These are phyloP conservation scores for Leishmania martiniquensis DNA, from an alignment of 208 protist genomes.

Conservation along the genomic window DNA sequence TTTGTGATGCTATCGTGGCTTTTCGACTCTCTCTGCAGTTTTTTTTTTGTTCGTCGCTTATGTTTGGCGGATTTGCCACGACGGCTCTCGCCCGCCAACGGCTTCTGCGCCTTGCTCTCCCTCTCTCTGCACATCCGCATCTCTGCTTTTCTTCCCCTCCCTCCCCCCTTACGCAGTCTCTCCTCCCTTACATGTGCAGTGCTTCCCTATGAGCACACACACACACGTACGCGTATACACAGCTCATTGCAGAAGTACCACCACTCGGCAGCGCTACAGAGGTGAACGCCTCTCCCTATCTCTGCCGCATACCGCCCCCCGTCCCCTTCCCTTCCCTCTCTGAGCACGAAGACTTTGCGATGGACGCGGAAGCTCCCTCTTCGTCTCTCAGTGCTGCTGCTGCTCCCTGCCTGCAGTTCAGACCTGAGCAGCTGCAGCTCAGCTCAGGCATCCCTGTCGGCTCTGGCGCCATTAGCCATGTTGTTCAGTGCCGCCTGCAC, in stretches of 20 bases:
- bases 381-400: neutral
- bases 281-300: too few species aligned
- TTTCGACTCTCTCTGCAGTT: neutral
- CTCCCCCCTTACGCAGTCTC: neutral
- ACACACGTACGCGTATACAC: neutral
- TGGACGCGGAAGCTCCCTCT: conserved; percentile 2
- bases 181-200: neutral
- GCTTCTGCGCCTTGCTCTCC: too few species aligned
- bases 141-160: neutral
- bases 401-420: conserved; percentile 47
- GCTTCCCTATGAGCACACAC: neutral
- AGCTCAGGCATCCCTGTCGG: conserved; percentile 58
- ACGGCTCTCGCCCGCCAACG: neutral
- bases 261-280: neutral
- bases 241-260: neutral
- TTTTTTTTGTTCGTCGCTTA: neutral
- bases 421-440: conserved; percentile 67
- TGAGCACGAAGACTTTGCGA: too few species aligned
- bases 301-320: too few species aligned
- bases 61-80: neutral
- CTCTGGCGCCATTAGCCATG: conserved; percentile 83
- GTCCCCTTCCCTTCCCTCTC: too few species aligned
- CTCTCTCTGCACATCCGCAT: neutral
- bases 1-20: neutral
- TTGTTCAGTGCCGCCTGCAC: conserved; percentile 60